These are phyloP conservation scores for Canavalia gladiata DNA, from an alignment of 306 rosid species.

Conservation along the genomic window DNA sequence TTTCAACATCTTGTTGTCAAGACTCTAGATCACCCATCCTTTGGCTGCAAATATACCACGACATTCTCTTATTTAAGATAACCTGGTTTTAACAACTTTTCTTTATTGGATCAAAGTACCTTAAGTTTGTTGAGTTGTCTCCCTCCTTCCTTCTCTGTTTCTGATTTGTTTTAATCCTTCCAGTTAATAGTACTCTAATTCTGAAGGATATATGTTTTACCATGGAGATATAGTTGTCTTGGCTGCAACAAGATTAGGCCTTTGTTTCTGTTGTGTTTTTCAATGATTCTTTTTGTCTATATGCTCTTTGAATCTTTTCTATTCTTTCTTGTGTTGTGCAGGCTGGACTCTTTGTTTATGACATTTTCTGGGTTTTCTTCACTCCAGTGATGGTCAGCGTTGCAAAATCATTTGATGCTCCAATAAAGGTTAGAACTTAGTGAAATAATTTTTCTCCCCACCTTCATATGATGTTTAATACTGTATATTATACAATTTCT, in stretches of 20 bases:
- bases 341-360: slow-evolving; percentile 88
- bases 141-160: not conserved
- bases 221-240: slow-evolving; percentile 6
- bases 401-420: slow-evolving; percentile 92
- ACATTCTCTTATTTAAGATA: not conserved
- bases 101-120: not conserved
- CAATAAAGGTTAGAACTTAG: slow-evolving; percentile 73
- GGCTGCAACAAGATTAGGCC: slow-evolving; percentile 7
- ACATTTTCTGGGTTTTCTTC: slow-evolving; percentile 95
- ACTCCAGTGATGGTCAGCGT: slow-evolving; percentile 94
- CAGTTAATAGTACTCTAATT: not conserved
- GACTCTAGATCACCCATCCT: slow-evolving; percentile 18
- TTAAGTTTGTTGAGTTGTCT: slow-evolving; percentile 14
- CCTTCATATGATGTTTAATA: slow-evolving; percentile 2
- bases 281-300: not conserved
- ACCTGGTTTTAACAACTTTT: not conserved
- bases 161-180: not conserved
- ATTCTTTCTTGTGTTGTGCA: slow-evolving; percentile 42
- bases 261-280: not conserved
- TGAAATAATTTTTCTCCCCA: slow-evolving; percentile 18
- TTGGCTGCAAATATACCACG: slow-evolving; percentile 22
- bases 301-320: slow-evolving; percentile 31
- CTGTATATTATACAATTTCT: not conserved
- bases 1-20: slow-evolving; percentile 8
- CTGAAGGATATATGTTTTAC: not conserved